A percentile compares a stretch with the other conserved stretches of the same genome.
These are phyloP conservation scores for Ocimum tenuiflorum DNA, from an alignment of 257 asterid species.

Conservation along the genomic window DNA sequence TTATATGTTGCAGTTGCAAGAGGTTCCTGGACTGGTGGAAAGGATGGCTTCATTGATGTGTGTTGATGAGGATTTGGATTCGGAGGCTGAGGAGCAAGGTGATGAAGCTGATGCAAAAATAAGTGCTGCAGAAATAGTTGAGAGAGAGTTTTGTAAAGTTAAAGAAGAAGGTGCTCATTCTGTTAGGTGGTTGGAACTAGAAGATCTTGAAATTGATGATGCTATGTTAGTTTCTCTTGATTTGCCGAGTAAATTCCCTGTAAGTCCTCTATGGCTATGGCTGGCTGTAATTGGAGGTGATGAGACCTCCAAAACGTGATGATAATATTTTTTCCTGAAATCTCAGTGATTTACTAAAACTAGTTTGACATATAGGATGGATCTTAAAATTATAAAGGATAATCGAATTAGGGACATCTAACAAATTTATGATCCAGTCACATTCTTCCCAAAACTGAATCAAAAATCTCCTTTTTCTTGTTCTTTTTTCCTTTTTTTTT, in stretches of 20 bases:
- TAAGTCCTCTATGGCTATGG: conserved; percentile 23
- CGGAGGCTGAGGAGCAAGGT: conserved; percentile 35
- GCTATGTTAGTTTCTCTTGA: conserved; percentile 57
- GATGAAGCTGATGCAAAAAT: conserved; percentile 33
- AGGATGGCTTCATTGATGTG: conserved; percentile 95
- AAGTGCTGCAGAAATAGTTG: conserved; percentile 49
- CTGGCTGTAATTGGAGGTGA: neutral
- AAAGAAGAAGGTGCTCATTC: conserved; percentile 43
- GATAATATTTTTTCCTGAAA: neutral
- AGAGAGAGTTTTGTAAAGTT: conserved; percentile 48
- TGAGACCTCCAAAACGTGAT: neutral
- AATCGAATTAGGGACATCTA: neutral
- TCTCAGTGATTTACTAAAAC: neutral
- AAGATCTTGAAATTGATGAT: conserved; percentile 75
- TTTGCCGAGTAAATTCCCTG: conserved; percentile 82
- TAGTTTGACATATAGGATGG: neutral
- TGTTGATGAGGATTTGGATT: conserved; percentile 58
- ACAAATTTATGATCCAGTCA: neutral
- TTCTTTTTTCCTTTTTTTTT: neutral
- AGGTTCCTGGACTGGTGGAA: conserved; percentile 80
- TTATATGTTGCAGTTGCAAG: conserved; percentile 57
- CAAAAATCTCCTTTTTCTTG: no score
- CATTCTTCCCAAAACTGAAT: neutral
- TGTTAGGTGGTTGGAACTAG: conserved; percentile 91
- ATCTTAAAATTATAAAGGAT: neutral